Conservation (phyloP, 2,329 filamentous ascomycete species). For the Xylaria sp. region DNA sequence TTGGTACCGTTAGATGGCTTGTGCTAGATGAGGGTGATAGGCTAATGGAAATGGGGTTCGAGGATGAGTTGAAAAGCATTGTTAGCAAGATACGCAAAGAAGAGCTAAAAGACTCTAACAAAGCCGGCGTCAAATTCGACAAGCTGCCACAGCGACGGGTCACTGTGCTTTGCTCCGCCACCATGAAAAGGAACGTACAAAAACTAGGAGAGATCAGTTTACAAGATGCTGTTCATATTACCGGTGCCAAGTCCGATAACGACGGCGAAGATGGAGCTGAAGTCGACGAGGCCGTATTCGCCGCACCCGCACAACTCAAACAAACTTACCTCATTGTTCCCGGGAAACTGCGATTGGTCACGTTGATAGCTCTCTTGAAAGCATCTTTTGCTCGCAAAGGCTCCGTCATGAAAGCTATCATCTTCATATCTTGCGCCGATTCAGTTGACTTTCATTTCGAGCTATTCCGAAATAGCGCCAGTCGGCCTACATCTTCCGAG, state of each 20-base stretch:
- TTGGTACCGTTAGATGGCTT: slow-evolving; percentile 91
- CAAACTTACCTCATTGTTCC: slow-evolving; percentile 90
- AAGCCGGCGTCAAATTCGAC: slow-evolving; percentile 66
- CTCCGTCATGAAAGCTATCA: slow-evolving; percentile 94
- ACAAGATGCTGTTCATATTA: slow-evolving; percentile 89
- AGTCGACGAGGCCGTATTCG: slow-evolving; percentile 69
- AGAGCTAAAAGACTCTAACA: slow-evolving; percentile 66
- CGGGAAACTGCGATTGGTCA: slow-evolving; percentile 89
- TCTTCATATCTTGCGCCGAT: slow-evolving; percentile 97
- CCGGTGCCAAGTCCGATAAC: slow-evolving; percentile 67
- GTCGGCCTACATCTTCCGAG: slow-evolving; percentile 40
- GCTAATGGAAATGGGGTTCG: slow-evolving; percentile 98
- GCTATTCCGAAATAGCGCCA: slow-evolving; percentile 66
- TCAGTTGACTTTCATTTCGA: slow-evolving; percentile 97
- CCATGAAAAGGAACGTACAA: slow-evolving; percentile 97
- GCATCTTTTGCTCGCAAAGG: slow-evolving; percentile 88
- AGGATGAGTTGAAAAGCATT: slow-evolving; percentile 90
- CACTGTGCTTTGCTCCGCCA: slow-evolving; percentile 94
- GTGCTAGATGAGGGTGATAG: slow-evolving; percentile 96
- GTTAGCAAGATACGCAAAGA: slow-evolving; percentile 80
- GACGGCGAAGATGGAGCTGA: slow-evolving; percentile 58
- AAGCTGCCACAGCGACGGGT: slow-evolving; percentile 79
- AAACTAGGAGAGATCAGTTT: slow-evolving; percentile 93
- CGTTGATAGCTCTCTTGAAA: slow-evolving; percentile 84
- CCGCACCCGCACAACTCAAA: slow-evolving; percentile 90